phyloP scores from a whole-genome alignment of 2,329 filamentous ascomycete species.

The Fusarium subglutinans region DNA sequence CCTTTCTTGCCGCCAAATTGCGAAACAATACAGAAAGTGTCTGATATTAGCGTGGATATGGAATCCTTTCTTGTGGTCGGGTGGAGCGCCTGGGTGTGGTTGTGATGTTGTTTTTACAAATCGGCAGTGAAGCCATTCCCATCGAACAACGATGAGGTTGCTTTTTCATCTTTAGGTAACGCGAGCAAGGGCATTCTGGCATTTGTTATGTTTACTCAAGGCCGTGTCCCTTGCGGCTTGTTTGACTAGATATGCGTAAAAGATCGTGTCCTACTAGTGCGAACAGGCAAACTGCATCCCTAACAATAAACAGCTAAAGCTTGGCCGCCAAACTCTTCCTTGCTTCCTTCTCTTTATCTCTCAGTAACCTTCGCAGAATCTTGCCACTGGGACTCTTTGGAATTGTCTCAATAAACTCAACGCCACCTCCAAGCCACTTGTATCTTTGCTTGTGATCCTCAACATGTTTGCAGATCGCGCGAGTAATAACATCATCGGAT shows the following conservation, averaged over 20 bases:
- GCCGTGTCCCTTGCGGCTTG: fast-evolving
- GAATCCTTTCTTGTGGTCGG: no score
- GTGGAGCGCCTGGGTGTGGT: no score
- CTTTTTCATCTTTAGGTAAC: fast-evolving
- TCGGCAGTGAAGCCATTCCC: no score
- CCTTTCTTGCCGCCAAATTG: fast-evolving
- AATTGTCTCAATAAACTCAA: neutral
- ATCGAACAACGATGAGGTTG: no score
- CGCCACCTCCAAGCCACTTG: neutral
- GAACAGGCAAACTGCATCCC: neutral
- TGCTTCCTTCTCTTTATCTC: neutral
- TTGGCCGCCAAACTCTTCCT: neutral
- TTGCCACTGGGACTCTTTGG: neutral
- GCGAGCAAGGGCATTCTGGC: fast-evolving
- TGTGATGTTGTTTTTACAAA: no score
- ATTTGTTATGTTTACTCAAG: fast-evolving
- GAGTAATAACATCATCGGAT: fast-evolving
- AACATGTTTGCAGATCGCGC: neutral
- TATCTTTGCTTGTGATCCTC: neutral
- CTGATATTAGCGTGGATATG: no score
- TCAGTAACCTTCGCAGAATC: fast-evolving
- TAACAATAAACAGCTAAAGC: neutral
- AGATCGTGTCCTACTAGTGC: neutral
- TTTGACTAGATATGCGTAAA: fast-evolving
- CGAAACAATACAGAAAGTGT: neutral